Conservation (phyloP, 495 filamentous ascomycete genomes). For the Daldinia decipiens region DNA sequence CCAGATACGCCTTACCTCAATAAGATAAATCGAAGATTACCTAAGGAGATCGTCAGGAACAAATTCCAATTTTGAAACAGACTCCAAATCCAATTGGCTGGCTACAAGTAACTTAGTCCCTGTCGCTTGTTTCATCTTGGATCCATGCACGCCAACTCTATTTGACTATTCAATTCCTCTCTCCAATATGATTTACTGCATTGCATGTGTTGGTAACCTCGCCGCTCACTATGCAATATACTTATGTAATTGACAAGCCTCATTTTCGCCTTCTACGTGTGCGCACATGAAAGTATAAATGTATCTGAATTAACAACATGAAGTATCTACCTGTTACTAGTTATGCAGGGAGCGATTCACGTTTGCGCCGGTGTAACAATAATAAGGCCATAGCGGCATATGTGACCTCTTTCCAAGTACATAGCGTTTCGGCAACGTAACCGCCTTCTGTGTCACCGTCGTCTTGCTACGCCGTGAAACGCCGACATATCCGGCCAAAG, state of each 20-base stretch:
- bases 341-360: not conserved
- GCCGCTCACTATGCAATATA: conserved; percentile 6
- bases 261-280: no score
- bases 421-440: not conserved
- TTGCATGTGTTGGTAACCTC: conserved; percentile 6
- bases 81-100: conserved; percentile 23
- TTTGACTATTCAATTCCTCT: conserved; percentile 31
- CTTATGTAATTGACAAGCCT: no score
- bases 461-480: not conserved
- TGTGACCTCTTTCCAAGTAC: not conserved
- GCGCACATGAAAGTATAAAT: no score
- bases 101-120: conserved; percentile 1
- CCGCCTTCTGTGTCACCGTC: not conserved
- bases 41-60: conserved; percentile 40
- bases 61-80: conserved; percentile 21
- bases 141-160: conserved; percentile 32
- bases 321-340: no score
- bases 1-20: not conserved
- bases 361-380: not conserved
- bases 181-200: conserved; percentile 9
- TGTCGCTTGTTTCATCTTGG: conserved; percentile 39
- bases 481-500: not conserved
- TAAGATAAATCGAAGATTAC: conserved; percentile 5
- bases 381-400: not conserved
- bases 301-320: no score